Percentiles rank a stretch among this genome's conserved stretches.
Conservation (phyloP, 2,329 filamentous ascomycete genomes). For the Thielaviopsis punctulata region DNA sequence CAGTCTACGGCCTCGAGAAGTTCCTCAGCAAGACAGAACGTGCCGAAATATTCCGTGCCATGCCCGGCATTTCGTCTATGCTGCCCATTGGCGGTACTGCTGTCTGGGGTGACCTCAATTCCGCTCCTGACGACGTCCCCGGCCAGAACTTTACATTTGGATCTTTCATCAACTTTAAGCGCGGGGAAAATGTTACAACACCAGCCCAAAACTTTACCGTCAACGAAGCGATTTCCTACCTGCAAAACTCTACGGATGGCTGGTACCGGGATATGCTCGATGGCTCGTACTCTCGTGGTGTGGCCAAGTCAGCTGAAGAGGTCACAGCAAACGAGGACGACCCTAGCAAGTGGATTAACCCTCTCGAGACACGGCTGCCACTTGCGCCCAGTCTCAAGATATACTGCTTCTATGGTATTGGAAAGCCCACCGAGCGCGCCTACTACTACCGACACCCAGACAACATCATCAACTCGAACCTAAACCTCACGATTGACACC, state of each 20-base stretch:
- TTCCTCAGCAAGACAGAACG: constrained; percentile 83
- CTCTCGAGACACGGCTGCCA: constrained; percentile 73
- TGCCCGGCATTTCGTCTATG: constrained; percentile 96
- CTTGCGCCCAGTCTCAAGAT: constrained; percentile 81
- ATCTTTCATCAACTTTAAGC: constrained; percentile 68
- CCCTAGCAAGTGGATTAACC: constrained; percentile 81
- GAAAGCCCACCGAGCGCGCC: constrained; percentile 79
- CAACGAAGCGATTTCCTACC: constrained; percentile 55
- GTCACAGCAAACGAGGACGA: constrained; percentile 70
- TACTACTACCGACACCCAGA: constrained; percentile 75
- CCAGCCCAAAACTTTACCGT: constrained; percentile 66
- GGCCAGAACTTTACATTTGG: constrained; percentile 61
- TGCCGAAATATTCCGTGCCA: constrained; percentile 84
- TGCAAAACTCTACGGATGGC: constrained; percentile 59
- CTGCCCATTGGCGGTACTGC: constrained; percentile 82
- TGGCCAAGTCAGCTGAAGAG: constrained; percentile 63
- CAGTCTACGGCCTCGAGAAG: constrained; percentile 90
- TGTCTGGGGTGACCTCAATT: constrained; percentile 80
- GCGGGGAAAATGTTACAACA: constrained; percentile 43
- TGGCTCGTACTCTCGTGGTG: constrained; percentile 68
- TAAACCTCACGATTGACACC: constrained; percentile 62
- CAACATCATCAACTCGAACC: constrained; percentile 41
- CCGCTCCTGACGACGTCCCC: constrained; percentile 73
- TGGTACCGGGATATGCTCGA: constrained; percentile 70
- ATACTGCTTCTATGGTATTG: constrained; percentile 92